phyloP scores from a whole-genome alignment of 495 filamentous ascomycete species.

The Penicillium cinerascens region DNA sequence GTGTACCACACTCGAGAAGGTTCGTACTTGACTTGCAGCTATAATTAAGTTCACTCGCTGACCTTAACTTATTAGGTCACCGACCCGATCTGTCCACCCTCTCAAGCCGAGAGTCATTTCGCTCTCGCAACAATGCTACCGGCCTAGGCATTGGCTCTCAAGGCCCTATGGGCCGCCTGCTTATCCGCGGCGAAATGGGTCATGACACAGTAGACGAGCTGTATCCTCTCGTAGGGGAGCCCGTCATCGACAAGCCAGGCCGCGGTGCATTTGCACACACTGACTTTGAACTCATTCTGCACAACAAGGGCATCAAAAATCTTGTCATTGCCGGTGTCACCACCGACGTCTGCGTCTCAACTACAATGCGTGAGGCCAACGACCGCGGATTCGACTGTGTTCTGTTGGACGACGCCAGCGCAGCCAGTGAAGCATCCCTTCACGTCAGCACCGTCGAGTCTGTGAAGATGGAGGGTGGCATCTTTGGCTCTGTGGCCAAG shows the following conservation, averaged over 20 bases:
- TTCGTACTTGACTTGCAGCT: background rate
- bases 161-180: slow-evolving; percentile 59
- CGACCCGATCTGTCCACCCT: slow-evolving; percentile 59
- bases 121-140: slow-evolving; percentile 52
- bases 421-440: slow-evolving; percentile 46
- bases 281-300: slow-evolving; percentile 57
- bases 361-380: slow-evolving; percentile 67
- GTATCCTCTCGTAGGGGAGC: slow-evolving; percentile 51
- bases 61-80: slow-evolving; percentile 47
- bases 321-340: slow-evolving; percentile 64
- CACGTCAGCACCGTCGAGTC: slow-evolving; percentile 50
- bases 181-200: slow-evolving; percentile 62
- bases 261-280: slow-evolving; percentile 65
- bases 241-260: slow-evolving; percentile 67
- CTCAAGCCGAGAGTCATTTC: slow-evolving; percentile 51
- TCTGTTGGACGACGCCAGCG: slow-evolving; percentile 52
- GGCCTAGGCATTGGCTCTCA: slow-evolving; percentile 57
- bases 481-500: slow-evolving; percentile 52
- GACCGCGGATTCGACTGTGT: slow-evolving; percentile 72
- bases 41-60: slow-evolving; percentile 3
- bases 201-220: slow-evolving; percentile 62
- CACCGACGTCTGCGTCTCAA: slow-evolving; percentile 68
- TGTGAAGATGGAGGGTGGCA: slow-evolving; percentile 56
- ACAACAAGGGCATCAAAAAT: slow-evolving; percentile 62
- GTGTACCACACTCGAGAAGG: slow-evolving; percentile 67